Percentiles rank a stretch among this genome's conserved stretches.
Evolutionary conservation across 345 rosid genomes (phyloP).

Genomic region (Citrus reticulata): DNA sequence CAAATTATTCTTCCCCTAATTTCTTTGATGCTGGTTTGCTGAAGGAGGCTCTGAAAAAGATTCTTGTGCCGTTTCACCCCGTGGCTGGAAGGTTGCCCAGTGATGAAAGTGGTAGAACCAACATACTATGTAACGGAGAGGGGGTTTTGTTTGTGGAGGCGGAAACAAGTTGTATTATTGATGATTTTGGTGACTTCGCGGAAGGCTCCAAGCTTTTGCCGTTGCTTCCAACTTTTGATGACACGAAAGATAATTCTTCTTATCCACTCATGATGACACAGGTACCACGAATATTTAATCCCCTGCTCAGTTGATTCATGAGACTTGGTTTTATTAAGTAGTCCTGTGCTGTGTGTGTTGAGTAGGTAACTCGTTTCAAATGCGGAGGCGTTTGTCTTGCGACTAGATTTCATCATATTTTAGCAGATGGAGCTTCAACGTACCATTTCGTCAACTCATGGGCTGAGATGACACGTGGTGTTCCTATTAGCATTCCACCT

Average conservation of each 20-base stretch:
- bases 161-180: slow-evolving; percentile 15
- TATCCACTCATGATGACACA: slow-evolving; percentile 23
- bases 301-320: not conserved
- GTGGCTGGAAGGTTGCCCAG: slow-evolving; percentile 30
- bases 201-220: not conserved
- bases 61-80: slow-evolving; percentile 33
- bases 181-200: not conserved
- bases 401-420: not conserved
- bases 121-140: slow-evolving; percentile 26
- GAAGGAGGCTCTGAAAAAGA: slow-evolving; percentile 26
- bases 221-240: slow-evolving; percentile 23
- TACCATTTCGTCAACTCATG: not conserved
- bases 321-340: no score
- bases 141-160: slow-evolving; percentile 32
- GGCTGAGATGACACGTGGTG: not conserved
- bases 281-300: slow-evolving; percentile 9
- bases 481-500: not conserved
- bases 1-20: not conserved
- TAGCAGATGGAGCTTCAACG: not conserved
- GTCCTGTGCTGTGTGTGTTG: no score
- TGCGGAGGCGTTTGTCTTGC: slow-evolving; percentile 18
- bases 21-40: slow-evolving; percentile 20
- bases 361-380: slow-evolving; percentile 3
- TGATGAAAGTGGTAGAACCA: slow-evolving; percentile 22
- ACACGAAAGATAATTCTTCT: slow-evolving; percentile 16